Base-by-base conservation (phyloP, 805 yeast species). In the Wickerhamiella kazuoi region DNA sequence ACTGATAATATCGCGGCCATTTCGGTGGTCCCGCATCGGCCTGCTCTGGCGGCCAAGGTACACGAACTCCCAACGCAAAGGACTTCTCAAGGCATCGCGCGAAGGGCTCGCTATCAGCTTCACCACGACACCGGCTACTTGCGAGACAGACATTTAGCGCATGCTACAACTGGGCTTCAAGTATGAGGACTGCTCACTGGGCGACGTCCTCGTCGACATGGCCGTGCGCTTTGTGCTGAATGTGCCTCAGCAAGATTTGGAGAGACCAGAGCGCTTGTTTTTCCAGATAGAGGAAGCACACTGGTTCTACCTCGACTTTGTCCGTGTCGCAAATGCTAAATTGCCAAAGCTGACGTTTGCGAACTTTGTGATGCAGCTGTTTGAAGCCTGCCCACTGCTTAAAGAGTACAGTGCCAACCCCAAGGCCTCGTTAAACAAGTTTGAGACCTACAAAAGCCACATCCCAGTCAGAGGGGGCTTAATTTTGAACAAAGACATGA, bases 381-480 rank as follows among this genome's bases (percentile, higher is more conserved):
- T 94, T 77, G 79, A 81, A 21, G 77, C 77, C 43, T 80, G 93
- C 16, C 73, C 76, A 14, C 38, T 51, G 13, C 45, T 63, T 35
- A 39, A 47, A 32, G 37, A 49, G 21, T 59, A 58, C 43, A 50
- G 54, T 41, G 43, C 44, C 15, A 52, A 57, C 39, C 53, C 52
- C 7, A 60, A 62, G 32, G 77, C 74, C 40, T 96, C 94, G 0
- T 59, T 86, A 37, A 65, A 74, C 30, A 68, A 75, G 51, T 93
- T 90, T 56, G 79, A 84, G 20, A 72, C 72, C 52, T 90, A 90
- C 61, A 90, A 90, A 60, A 71, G 77, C 21, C 72, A 79, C 2
- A 87, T 90, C 42, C 99, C 99, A 0, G 99, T 90, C 2, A 68
- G 99, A 50, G 99, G 99, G 24, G 90, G 87, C 34, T 94, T 94